phyloP scores from a whole-genome alignment of 1,139 yeast genomes.

The Wickerhamomyces sp. region DNA sequence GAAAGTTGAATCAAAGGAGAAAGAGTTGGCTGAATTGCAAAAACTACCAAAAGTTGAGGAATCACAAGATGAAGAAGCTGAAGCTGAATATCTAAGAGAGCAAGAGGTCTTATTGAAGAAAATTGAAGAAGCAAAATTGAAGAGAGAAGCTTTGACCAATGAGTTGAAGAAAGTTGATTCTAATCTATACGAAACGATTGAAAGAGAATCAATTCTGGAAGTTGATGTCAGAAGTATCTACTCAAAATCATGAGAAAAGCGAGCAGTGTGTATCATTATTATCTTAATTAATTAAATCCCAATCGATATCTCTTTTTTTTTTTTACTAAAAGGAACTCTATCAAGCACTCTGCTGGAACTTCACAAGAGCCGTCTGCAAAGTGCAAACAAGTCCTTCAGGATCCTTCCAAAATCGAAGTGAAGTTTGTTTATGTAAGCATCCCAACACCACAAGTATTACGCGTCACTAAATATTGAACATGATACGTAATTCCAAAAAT shows the following conservation, averaged over 20 bases:
- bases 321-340: too few species aligned
- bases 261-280: neutral
- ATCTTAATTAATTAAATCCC: neutral
- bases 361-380: too few species aligned
- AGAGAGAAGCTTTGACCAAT: slow-evolving; percentile 13
- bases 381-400: too few species aligned
- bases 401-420: too few species aligned
- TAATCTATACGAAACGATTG: slow-evolving; percentile 13
- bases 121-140: slow-evolving; percentile 14
- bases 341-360: too few species aligned
- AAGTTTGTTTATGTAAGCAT: too few species aligned
- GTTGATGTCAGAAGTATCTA: slow-evolving; percentile 2
- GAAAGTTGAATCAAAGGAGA: slow-evolving; percentile 10
- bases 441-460: too few species aligned
- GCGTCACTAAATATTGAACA: too few species aligned
- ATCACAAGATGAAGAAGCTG: neutral
- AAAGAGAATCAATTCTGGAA: slow-evolving; percentile 16
- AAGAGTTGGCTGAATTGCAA: slow-evolving; percentile 13
- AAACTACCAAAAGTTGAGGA: slow-evolving; percentile 1
- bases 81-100: slow-evolving; percentile 2
- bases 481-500: too few species aligned
- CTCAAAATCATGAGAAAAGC: neutral
- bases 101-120: slow-evolving; percentile 8
- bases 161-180: slow-evolving; percentile 12
- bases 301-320: neutral